phyloP scores from a whole-genome alignment of 2,329 filamentous ascomycete genomes.

The Diaporthe humulicola region DNA sequence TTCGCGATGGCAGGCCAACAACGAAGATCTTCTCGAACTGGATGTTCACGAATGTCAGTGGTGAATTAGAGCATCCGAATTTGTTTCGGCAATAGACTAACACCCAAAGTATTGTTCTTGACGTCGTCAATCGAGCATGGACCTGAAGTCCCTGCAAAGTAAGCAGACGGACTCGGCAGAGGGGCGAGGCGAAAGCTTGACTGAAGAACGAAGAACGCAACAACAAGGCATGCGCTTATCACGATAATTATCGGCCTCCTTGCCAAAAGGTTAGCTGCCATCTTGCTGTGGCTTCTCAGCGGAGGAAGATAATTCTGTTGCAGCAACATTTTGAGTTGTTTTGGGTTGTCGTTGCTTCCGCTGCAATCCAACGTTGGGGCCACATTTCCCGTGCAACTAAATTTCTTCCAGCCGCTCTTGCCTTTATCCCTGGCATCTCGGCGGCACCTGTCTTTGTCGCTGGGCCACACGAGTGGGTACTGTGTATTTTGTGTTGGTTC shows the following conservation, averaged over 20 bases:
- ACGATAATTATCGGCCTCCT: slow-evolving; percentile 2
- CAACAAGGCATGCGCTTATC: neutral
- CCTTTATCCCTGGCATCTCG: neutral
- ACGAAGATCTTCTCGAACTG: slow-evolving; percentile 68
- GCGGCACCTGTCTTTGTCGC: neutral
- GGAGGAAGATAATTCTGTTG: neutral
- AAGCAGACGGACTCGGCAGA: neutral
- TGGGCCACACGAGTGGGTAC: neutral
- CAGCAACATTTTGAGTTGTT: neutral
- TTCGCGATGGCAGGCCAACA: slow-evolving; percentile 62
- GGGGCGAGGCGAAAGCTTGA: slow-evolving; percentile 10
- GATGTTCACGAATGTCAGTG: neutral
- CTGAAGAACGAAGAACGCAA: neutral
- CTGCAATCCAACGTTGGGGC: neutral
- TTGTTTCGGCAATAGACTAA: neutral
- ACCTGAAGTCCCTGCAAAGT: neutral
- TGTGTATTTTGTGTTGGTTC: neutral
- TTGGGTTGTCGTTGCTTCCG: neutral
- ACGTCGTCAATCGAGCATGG: slow-evolving; percentile 7
- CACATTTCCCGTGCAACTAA: neutral
- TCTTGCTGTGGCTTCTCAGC: neutral
- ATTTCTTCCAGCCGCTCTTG: neutral
- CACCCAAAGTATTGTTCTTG: slow-evolving; percentile 15
- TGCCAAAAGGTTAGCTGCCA: neutral
- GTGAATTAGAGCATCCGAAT: neutral